Conservation (phyloP, 202 grass and related monocot species). For the Cymbopogon flexuosus region DNA sequence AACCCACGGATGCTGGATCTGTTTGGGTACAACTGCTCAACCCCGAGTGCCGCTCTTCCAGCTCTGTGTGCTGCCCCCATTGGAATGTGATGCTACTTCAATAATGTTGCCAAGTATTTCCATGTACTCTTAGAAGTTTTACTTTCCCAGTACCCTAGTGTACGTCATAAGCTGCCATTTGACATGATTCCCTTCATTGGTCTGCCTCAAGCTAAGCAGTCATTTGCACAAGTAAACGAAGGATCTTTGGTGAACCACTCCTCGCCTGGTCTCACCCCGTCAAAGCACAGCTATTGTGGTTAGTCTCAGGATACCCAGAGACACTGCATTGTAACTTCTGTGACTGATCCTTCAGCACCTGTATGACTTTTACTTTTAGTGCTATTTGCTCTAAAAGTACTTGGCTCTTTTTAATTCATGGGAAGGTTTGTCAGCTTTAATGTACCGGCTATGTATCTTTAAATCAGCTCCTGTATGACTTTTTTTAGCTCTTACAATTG, state of each 20-base stretch:
- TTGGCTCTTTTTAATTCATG: neutral
- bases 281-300: neutral
- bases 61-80: slow-evolving; percentile 64
- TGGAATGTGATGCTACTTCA: slow-evolving; percentile 51
- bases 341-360: neutral
- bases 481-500: slow-evolving; percentile 19
- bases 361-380: too few species aligned
- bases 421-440: neutral
- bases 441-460: slow-evolving; percentile 15
- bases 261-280: neutral
- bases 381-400: neutral
- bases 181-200: neutral
- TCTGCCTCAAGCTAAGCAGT: slow-evolving; percentile 25
- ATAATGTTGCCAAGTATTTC: slow-evolving; percentile 13
- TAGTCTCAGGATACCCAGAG: slow-evolving; percentile 18
- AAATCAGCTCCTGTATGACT: neutral
- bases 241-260: neutral
- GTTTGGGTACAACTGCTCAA: slow-evolving; percentile 43
- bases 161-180: slow-evolving; percentile 23
- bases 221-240: neutral
- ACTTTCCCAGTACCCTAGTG: slow-evolving; percentile 4
- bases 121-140: slow-evolving; percentile 12
- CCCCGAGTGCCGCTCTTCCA: slow-evolving; percentile 52
- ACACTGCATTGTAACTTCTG: neutral
- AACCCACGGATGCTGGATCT: slow-evolving; percentile 62